Percentiles rank a stretch among this genome's conserved stretches.
phyloP scores from a whole-genome alignment of 495 filamentous ascomycete species.

The Penicillium lagena region DNA sequence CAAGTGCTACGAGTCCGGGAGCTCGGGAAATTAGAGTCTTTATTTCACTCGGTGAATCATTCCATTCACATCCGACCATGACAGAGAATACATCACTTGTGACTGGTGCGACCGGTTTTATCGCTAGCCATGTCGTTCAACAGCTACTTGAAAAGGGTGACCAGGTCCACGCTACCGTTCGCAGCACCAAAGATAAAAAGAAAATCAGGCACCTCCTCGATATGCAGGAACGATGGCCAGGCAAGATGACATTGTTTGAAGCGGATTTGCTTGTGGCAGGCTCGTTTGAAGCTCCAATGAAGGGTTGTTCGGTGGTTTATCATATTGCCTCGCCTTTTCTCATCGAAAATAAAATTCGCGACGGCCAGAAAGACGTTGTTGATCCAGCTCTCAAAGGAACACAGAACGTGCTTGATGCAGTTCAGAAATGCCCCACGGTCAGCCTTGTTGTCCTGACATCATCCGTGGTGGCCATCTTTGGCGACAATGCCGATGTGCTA shows the following conservation, averaged over 20 bases:
- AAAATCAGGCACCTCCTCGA: conserved; percentile 13
- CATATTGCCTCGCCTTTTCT: conserved; percentile 17
- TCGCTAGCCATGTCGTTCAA: conserved; percentile 64
- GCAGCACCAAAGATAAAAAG: conserved; percentile 5
- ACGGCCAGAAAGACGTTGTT: conserved; percentile 13
- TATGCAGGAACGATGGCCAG: conserved; percentile 11
- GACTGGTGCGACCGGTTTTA: conserved; percentile 43
- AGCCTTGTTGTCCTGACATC: conserved; percentile 14
- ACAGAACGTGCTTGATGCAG: conserved; percentile 11
- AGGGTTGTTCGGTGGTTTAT: conserved; percentile 14
- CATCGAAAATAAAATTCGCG: conserved; percentile 9
- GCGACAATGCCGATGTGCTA: conserved; percentile 10
- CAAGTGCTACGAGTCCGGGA: too few species aligned
- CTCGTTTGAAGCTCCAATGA: conserved; percentile 11
- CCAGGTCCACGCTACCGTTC: conserved; percentile 8
- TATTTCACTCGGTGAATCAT: too few species aligned
- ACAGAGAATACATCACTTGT: neutral
- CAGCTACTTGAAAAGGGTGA: conserved; percentile 47
- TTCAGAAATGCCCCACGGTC: conserved; percentile 11
- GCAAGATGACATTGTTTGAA: conserved; percentile 12
- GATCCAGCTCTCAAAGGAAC: conserved; percentile 16
- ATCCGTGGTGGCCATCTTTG: conserved; percentile 10
- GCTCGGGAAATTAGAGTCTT: too few species aligned
- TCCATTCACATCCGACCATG: conserved; percentile 6
- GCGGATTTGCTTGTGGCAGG: conserved; percentile 11